Conservation (phyloP, 805 yeast genomes). For the Phaffomyces thermotolerans region DNA sequence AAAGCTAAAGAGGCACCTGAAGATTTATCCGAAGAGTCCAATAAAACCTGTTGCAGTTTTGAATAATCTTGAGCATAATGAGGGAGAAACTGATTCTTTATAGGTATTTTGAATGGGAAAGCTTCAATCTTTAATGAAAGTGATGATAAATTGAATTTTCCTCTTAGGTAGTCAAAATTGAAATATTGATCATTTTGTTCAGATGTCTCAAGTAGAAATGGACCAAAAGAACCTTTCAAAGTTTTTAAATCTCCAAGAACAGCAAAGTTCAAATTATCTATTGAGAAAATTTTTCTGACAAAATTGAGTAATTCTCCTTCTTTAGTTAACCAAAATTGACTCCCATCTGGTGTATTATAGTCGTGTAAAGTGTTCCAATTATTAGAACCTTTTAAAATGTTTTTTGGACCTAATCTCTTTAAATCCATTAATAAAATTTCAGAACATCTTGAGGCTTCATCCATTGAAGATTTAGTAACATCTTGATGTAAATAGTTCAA, state of each 20-base stretch:
- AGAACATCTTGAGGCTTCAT: slow-evolving; percentile 40
- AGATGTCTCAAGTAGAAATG: not conserved
- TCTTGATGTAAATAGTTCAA: slow-evolving; percentile 40
- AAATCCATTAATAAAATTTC: slow-evolving; percentile 33
- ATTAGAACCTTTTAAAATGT: slow-evolving; percentile 37
- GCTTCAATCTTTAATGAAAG: slow-evolving; percentile 9
- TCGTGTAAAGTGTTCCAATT: slow-evolving; percentile 17
- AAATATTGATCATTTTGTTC: slow-evolving; percentile 32
- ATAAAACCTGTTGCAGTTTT: slow-evolving; percentile 19
- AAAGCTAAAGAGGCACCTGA: slow-evolving; percentile 27
- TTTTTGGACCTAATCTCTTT: slow-evolving; percentile 24
- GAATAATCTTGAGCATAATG: slow-evolving; percentile 25
- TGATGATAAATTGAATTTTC: slow-evolving; percentile 6
- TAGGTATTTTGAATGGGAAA: not conserved
- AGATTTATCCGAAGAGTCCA: slow-evolving; percentile 22
- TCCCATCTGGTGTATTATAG: slow-evolving; percentile 26
- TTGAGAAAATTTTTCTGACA: slow-evolving; percentile 23
- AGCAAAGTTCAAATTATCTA: slow-evolving; percentile 28
- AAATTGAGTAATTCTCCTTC: slow-evolving; percentile 32
- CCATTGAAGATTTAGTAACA: slow-evolving; percentile 31
- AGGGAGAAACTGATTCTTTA: slow-evolving; percentile 32
- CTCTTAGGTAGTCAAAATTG: slow-evolving; percentile 33
- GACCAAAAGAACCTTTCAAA: not conserved
- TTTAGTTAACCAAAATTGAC: slow-evolving; percentile 36
- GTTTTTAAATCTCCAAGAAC: slow-evolving; percentile 25